Evolutionary conservation across 2,329 filamentous ascomycete species (phyloP), one percentile per base, ranked within the genome.

Genomic region (Mollisia scopiformis): DNA sequence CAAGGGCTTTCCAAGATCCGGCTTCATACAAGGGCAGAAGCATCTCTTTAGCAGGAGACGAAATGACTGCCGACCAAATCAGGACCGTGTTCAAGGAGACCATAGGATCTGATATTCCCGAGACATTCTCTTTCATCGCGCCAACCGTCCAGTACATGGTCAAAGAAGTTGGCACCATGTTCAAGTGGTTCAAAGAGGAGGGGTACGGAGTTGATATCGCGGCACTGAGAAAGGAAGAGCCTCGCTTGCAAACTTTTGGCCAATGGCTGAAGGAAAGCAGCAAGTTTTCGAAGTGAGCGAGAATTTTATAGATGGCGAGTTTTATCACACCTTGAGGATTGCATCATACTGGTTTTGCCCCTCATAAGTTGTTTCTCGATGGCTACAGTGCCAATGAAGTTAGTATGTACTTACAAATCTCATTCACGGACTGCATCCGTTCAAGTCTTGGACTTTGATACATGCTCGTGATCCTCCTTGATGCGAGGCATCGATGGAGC

Each of bases 11-110:
- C 55, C 50, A 70, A 4, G 62, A 77, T 2, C 75, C 77, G 0
- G 69, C 74, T 13, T 58, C 68, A n/a, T 82, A 75, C 70, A 68
- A 75, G 23, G 69, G 71, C 27, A 70, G 68, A 30, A 75, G 76
- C 6, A 69, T 82, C 10, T 75, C 75, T 10, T 66, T 83, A 2
- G 79, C 79, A 0, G 78, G 80, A 0, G 79, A 83, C 55, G 76
- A 81, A 62, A 65, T 82, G 58, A 78, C 74, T 2, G 72, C 73
- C 31, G 64, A 61, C 8, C 67, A 78, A 62, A 69, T 68, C 4
- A 71, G 71, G 39, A 64, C 63, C 7, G 65, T 73, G 2, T 77
- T 78, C 57, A 56, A 65, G 47, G 58, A 70, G 33, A 68, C 65
- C 51, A 60, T 68, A 0, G 73, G 74, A 19, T 62, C 64, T 10